Conservation (phyloP, 2,329 filamentous ascomycete genomes). For the Truncatella angustata region DNA sequence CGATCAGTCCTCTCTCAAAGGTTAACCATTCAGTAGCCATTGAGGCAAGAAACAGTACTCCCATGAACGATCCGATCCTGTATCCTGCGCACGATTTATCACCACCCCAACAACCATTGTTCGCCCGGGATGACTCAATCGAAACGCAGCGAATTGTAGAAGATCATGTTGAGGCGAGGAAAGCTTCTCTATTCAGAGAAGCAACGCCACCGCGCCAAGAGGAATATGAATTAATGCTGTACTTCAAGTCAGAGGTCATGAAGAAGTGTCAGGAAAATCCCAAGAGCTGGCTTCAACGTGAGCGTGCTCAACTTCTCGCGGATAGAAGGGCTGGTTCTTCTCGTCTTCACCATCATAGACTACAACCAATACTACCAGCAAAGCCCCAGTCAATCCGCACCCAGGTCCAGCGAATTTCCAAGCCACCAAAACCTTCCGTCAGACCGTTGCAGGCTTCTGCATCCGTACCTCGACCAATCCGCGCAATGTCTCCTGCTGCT, state of each 20-base stretch:
- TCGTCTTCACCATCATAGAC: conserved; percentile 32
- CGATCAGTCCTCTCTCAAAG: conserved; percentile 53
- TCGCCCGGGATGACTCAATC: conserved; percentile 39
- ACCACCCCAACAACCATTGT: conserved; percentile 48
- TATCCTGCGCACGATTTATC: conserved; percentile 50
- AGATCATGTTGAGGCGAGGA: conserved; percentile 46
- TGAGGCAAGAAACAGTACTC: conserved; percentile 26
- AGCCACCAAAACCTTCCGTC: conserved; percentile 15
- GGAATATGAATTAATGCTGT: conserved; percentile 53
- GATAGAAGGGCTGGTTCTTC: conserved; percentile 45
- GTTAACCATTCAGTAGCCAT: conserved; percentile 26
- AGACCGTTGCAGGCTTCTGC: conserved; percentile 28
- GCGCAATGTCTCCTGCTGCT: conserved; percentile 18
- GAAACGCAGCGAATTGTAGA: conserved; percentile 47
- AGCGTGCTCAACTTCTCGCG: conserved; percentile 47
- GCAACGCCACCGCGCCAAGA: conserved; percentile 47
- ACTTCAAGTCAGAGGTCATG: conserved; percentile 52
- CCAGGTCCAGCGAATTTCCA: conserved; percentile 31
- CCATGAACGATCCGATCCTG: conserved; percentile 55
- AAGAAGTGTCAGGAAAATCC: conserved; percentile 43
- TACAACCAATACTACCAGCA: conserved; percentile 41
- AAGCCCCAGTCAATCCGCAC: conserved; percentile 32
- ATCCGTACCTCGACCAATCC: conserved; percentile 25
- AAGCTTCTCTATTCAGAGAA: conserved; percentile 38
- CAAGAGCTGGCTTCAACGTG: conserved; percentile 46